phyloP scores from a whole-genome alignment of 441 rosid species.

The Sinapis alba region DNA sequence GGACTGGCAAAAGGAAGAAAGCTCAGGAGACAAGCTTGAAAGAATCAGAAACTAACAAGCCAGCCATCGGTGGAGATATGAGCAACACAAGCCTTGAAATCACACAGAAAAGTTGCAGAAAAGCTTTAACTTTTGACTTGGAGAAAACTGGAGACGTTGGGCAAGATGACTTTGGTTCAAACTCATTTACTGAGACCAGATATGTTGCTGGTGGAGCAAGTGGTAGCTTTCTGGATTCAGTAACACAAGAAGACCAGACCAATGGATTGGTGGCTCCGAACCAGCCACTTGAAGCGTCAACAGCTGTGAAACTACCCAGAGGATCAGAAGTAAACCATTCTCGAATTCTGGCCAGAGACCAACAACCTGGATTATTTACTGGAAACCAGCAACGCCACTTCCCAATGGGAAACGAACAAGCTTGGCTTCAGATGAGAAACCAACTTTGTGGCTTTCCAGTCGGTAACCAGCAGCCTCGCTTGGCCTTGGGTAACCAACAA shows the following conservation, averaged over 20 bases:
- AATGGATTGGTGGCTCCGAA: slow-evolving; percentile 24
- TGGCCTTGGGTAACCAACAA: slow-evolving; percentile 43
- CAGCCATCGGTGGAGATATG: slow-evolving; percentile 22
- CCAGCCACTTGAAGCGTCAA: slow-evolving; percentile 23
- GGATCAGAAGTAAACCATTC: neutral
- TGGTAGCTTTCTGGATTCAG: slow-evolving; percentile 31
- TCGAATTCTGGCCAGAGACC: slow-evolving; percentile 18
- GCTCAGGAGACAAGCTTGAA: slow-evolving; percentile 51
- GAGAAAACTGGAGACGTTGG: slow-evolving; percentile 45
- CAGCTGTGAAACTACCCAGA: neutral
- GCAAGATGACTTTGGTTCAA: slow-evolving; percentile 36
- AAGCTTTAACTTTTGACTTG: slow-evolving; percentile 59
- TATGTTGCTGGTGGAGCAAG: slow-evolving; percentile 22
- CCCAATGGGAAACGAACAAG: slow-evolving; percentile 27
- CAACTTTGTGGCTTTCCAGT: slow-evolving; percentile 7
- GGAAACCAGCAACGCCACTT: slow-evolving; percentile 33
- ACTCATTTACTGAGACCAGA: slow-evolving; percentile 32
- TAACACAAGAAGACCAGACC: slow-evolving; percentile 44
- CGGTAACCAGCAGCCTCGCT: slow-evolving; percentile 27
- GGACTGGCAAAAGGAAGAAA: slow-evolving; percentile 66
- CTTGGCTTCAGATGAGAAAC: slow-evolving; percentile 18
- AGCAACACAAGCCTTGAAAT: slow-evolving; percentile 40
- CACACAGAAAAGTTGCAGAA: slow-evolving; percentile 56
- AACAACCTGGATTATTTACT: slow-evolving; percentile 24
- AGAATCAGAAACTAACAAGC: slow-evolving; percentile 47